Conservation (phyloP, 768 basidiomycete genomes). For the Leccinum incarnatum region DNA sequence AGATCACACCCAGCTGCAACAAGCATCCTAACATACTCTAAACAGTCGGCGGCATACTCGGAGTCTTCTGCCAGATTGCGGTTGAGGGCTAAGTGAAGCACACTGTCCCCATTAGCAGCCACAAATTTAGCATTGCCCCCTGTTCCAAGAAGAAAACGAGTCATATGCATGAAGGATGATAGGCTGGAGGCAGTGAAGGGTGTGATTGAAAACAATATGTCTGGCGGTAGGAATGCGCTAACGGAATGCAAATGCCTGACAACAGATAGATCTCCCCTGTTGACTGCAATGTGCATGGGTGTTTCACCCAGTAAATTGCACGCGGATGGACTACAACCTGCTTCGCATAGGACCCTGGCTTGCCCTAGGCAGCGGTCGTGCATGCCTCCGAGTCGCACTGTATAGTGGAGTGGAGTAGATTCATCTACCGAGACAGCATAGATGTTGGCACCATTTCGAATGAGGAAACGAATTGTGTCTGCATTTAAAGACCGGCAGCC, state of each 20-base stretch:
- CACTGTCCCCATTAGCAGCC: not conserved
- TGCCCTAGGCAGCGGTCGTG: not conserved
- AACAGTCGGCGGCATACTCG: not conserved
- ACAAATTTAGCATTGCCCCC: not conserved
- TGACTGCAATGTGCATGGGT: no score
- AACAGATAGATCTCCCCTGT: not conserved
- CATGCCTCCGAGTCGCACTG: no score
- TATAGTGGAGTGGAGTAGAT: not conserved
- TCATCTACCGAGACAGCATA: not conserved
- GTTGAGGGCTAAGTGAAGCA: not conserved
- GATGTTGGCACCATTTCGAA: no score
- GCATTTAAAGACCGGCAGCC: no score
- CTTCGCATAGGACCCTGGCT: no score
- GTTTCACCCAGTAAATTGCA: no score
- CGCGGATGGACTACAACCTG: no score
- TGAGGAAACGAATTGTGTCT: no score
- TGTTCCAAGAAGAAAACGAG: not conserved
- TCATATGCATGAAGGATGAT: not conserved
- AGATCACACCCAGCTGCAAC: not conserved
- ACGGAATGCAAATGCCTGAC: not conserved
- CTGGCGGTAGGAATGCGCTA: not conserved
- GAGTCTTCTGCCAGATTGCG: fast-evolving
- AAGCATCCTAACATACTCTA: not conserved
- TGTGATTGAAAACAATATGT: not conserved
- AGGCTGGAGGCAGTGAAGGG: no score